A percentile compares a stretch with the other conserved stretches of the same genome.
These are phyloP conservation scores for Pluteus cervinus DNA, from an alignment of 768 basidiomycete species.

Conservation along the genomic window DNA sequence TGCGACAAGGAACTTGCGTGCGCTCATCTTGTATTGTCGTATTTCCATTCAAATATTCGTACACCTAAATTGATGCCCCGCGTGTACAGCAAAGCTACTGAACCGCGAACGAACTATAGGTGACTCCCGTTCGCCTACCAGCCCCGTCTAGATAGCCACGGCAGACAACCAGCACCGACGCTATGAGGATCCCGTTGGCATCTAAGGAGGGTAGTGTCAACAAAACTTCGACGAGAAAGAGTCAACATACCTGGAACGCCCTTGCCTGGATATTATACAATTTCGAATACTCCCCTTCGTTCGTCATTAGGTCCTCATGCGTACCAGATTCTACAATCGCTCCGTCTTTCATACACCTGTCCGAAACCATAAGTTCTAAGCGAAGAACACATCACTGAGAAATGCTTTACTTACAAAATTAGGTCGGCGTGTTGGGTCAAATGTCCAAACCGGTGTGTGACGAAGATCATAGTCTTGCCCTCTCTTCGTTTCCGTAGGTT, in stretches of 20 bases:
- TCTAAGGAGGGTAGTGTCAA: no score
- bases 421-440: slow-evolving; percentile 43
- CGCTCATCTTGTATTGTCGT: no score
- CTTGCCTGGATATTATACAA: slow-evolving; percentile 34
- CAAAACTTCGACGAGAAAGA: no score
- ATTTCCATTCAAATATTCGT: no score
- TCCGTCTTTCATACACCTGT: slow-evolving; percentile 43
- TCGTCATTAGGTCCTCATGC: slow-evolving; percentile 31
- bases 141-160: no score
- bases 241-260: slow-evolving; percentile 12
- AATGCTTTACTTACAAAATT: slow-evolving; percentile 36
- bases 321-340: slow-evolving; percentile 32
- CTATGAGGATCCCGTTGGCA: no score
- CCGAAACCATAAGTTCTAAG: neutral
- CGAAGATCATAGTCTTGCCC: slow-evolving; percentile 51
- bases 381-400: slow-evolving; percentile 2
- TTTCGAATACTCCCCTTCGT: slow-evolving; percentile 32
- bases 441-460: slow-evolving; percentile 50
- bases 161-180: no score
- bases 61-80: no score
- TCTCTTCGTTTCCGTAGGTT: slow-evolving; percentile 27
- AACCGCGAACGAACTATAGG: no score
- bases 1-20: no score
- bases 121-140: no score
- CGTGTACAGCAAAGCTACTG: no score